Evolutionary conservation across 106 monocot genomes (phyloP), one percentile per base, ranked within the genome.

Genomic region (Hemerocallis citrina): DNA sequence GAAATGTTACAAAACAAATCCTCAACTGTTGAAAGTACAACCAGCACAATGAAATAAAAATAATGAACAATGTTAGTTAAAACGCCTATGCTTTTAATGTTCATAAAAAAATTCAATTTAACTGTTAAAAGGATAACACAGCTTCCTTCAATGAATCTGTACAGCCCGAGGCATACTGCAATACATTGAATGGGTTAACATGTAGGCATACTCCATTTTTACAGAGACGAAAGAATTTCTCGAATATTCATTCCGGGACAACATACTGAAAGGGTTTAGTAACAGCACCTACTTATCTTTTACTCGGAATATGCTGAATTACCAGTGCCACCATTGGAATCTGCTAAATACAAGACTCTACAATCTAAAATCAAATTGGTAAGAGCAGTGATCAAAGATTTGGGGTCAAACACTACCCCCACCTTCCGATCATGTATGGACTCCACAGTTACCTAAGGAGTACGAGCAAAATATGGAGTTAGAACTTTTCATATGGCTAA

Each of bases 401-500:
- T 52, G 7, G 69, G 60, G 2, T 69, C 69, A 31, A 69, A 69
- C 47, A 61, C 19, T 61, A 48, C 47, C 17, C 69, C 69, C n/a
- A 61, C 60, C 50, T 61, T 69, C 1, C 49, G 69, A 61, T 69
- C 59, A 51, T 69, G 36, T 11, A 69, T 69, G 51, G 69, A 69
- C 27, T 61, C 28, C 35, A 69, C 69, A 13, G 60, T 61, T 6
- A 41, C 59, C 69, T 69, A 61, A 59, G n/a, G 28, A 69, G 35
- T 2, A 65, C 39, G 52, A 39, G 15, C 61, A 55, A 25, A 16
- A 38, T 23, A 33, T 21, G 38, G n/a, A 67, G 37, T 59, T 32
- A n/a, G 1, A 29, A 33, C 6, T 33, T 13, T 5, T 56, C 6
- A 4, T 15, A 56, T 54, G 24, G 25, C 30, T n/a, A n/a, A 30